Conservation (phyloP, 208 protist genomes). For the Leishmania arabica region DNA sequence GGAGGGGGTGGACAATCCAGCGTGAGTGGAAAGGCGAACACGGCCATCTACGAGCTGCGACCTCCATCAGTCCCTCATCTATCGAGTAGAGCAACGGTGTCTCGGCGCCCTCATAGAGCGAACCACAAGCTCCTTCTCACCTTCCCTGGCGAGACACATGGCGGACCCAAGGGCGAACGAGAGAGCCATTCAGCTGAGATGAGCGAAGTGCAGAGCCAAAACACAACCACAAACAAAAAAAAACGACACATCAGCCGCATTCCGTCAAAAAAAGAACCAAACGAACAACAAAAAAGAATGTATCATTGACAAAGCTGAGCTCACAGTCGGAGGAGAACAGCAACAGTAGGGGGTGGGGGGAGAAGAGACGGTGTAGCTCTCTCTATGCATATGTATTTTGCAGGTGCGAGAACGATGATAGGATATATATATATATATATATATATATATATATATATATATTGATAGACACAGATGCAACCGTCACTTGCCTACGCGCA, state of each 20-base stretch:
- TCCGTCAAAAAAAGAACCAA: no score
- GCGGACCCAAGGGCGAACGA: not conserved
- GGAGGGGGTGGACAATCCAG: no score
- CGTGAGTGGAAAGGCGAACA: not conserved
- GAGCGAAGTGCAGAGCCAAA: not conserved
- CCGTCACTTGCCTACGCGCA: not conserved
- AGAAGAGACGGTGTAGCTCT: not conserved
- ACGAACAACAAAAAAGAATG: no score
- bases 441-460: not conserved
- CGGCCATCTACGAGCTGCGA: not conserved
- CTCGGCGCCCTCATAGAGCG: not conserved
- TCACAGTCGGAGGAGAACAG: no score
- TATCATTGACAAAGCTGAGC: no score
- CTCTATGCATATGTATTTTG: not conserved
- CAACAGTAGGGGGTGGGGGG: no score
- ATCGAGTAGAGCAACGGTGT: not conserved
- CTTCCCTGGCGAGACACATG: not conserved
- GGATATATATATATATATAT: not conserved
- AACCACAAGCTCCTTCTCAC: not conserved
- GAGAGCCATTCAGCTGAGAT: not conserved
- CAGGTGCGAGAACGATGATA: not conserved
- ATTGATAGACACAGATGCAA: not conserved
- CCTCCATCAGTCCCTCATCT: not conserved
- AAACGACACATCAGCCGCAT: no score
- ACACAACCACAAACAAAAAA: not conserved